Conservation (phyloP, 306 rosid species). For the Cucumis melo region DNA sequence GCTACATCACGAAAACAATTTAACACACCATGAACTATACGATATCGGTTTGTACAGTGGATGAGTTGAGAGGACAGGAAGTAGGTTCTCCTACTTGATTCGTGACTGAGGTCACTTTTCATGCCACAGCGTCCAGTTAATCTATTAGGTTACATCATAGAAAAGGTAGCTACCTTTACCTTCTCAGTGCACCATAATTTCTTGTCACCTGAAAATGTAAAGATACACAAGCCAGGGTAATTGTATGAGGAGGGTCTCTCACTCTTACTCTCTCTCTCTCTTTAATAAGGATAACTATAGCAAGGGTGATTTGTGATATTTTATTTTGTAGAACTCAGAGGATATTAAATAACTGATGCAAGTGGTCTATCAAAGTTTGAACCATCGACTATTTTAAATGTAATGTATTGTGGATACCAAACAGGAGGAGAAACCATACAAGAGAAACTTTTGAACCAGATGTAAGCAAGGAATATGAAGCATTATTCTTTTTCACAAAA, state of each 20-base stretch:
- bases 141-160: background rate
- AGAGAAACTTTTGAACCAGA: background rate
- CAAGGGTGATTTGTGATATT: background rate
- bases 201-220: constrained; percentile 53
- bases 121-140: background rate
- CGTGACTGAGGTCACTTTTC: background rate
- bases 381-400: background rate
- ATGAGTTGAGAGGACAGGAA: background rate
- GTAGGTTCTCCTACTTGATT: background rate
- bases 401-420: background rate
- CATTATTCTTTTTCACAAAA: background rate
- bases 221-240: background rate
- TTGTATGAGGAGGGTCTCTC: background rate
- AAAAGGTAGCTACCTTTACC: constrained; percentile 33
- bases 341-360: background rate
- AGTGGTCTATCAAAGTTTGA: background rate
- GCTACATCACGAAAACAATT: background rate
- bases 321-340: background rate
- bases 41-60: background rate
- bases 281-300: background rate
- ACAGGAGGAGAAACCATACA: background rate
- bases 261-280: background rate
- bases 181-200: constrained; percentile 83
- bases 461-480: background rate
- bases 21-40: background rate